Evolutionary conservation across 345 rosid species (phyloP).

Genomic region (Trapa bicornis): DNA sequence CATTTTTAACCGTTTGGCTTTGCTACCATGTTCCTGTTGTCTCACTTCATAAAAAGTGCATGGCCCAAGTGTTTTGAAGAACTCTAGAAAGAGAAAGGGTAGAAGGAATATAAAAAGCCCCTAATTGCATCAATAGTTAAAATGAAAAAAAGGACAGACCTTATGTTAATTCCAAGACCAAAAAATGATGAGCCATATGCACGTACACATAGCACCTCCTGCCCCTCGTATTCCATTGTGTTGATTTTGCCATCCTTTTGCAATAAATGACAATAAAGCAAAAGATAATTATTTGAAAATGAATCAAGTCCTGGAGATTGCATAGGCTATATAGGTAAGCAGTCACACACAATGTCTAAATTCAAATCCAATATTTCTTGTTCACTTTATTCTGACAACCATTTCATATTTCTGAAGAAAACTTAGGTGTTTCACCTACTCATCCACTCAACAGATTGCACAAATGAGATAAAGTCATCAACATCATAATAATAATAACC

Average conservation of each 20-base stretch:
- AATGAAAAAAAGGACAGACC: constrained; percentile 26
- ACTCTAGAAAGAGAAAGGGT: neutral
- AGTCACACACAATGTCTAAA: neutral
- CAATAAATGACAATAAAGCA: constrained; percentile 13
- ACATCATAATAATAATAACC: no score
- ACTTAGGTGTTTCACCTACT: neutral
- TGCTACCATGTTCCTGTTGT: neutral
- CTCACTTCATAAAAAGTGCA: neutral
- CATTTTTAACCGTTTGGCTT: neutral
- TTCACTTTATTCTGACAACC: neutral
- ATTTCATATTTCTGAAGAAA: neutral
- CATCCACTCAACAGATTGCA: neutral
- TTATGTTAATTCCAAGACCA: constrained; percentile 80
- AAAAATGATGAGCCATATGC: constrained; percentile 88
- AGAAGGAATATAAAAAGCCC: neutral
- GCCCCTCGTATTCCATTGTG: constrained; percentile 36
- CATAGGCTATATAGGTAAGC: neutral
- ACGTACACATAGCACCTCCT: constrained; percentile 65
- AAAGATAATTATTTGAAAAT: neutral
- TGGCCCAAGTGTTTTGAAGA: no score
- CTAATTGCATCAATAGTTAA: neutral
- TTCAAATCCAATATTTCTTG: neutral
- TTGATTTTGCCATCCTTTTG: constrained; percentile 43
- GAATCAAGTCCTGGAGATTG: neutral
- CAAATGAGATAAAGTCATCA: neutral